phyloP scores from a whole-genome alignment of 129 eudicot species.

The Pseudognaphalium luteoalbum region DNA sequence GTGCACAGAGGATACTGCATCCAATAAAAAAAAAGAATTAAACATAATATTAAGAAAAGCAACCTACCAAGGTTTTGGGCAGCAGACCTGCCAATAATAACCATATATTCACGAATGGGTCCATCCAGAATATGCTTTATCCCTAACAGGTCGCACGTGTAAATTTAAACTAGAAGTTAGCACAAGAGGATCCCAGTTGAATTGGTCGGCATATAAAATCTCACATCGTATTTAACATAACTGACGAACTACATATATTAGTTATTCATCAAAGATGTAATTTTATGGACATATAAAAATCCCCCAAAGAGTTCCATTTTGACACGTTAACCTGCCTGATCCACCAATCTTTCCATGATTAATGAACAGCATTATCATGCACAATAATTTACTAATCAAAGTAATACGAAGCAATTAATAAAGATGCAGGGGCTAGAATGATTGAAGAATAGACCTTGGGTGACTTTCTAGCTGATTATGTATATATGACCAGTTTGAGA shows the following conservation, averaged over 20 bases:
- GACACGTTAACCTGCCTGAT: not conserved
- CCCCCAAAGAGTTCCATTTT: not conserved
- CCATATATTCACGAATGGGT: not conserved
- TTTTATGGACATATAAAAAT: too few relatives aligned
- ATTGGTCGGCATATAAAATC: not conserved
- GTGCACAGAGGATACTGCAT: constrained; percentile 93
- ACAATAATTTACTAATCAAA: not conserved
- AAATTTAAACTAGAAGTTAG: not conserved
- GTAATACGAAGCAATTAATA: too few relatives aligned
- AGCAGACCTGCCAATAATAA: not conserved
- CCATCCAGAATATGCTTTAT: not conserved
- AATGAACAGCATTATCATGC: not conserved
- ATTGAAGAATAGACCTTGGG: not conserved
- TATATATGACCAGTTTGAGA: not conserved
- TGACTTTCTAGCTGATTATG: not conserved
- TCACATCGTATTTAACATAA: too few relatives aligned
- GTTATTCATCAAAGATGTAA: too few relatives aligned
- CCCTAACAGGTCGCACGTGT: too few relatives aligned
- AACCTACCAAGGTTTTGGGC: too few relatives aligned
- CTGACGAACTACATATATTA: too few relatives aligned
- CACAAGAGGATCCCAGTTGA: not conserved
- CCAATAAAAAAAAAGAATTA: constrained; percentile 23
- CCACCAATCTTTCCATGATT: not conserved
- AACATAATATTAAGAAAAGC: too few relatives aligned
- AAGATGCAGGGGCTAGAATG: not conserved